phyloP scores from a whole-genome alignment of 2,329 filamentous ascomycete genomes.

The Exophiala dermatitidis region DNA sequence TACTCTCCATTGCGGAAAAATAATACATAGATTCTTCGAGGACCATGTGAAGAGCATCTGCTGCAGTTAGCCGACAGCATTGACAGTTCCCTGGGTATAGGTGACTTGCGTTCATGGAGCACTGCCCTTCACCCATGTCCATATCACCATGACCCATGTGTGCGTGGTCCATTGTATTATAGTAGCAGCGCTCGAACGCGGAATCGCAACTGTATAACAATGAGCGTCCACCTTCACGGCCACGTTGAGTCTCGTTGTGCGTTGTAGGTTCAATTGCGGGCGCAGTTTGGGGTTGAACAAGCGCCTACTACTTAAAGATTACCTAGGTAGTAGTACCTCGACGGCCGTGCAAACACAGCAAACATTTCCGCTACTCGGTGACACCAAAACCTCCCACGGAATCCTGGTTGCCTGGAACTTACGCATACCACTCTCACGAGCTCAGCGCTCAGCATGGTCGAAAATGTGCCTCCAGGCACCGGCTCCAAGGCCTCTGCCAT shows the following conservation, averaged over 20 bases:
- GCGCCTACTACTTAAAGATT: not conserved
- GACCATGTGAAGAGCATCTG: conserved; percentile 99
- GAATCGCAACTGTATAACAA: not conserved
- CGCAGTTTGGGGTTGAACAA: not conserved
- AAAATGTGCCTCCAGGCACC: conserved; percentile 35
- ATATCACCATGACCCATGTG: conserved; percentile 52
- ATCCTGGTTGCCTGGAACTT: too few relatives aligned
- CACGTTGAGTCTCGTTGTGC: not conserved
- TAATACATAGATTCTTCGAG: conserved; percentile 86
- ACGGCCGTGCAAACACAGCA: not conserved
- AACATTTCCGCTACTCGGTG: not conserved
- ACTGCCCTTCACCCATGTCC: conserved; percentile 56
- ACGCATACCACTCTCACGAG: not conserved
- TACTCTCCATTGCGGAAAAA: conserved; percentile 88
- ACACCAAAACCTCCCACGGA: too few relatives aligned
- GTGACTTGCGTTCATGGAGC: conserved; percentile 78
- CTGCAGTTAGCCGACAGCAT: conserved; percentile 6
- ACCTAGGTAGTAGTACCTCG: conserved; percentile 32
- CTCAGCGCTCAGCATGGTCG: conserved; percentile 32
- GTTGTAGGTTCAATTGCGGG: not conserved
- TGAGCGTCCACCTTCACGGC: not conserved
- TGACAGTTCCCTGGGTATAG: not conserved
- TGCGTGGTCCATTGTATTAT: conserved; percentile 23
- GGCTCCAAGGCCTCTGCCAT: conserved; percentile 20
- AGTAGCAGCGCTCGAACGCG: not conserved